Conservation (phyloP, 106 monocot species). For the Dioscorea zingiberensis region DNA sequence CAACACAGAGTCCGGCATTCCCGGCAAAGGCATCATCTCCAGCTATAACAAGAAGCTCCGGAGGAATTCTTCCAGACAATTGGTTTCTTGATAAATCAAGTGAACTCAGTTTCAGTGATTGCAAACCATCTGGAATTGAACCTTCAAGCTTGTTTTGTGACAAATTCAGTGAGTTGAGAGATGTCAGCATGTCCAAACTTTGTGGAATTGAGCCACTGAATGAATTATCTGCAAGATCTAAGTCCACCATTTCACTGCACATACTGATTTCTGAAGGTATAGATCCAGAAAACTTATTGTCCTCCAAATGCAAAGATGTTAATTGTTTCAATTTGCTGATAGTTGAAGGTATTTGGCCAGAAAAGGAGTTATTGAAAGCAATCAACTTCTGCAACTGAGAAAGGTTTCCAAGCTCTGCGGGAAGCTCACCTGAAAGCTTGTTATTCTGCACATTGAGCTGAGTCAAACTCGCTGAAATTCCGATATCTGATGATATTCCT, state of each 20-base stretch:
- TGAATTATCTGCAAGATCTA: slow-evolving; percentile 56
- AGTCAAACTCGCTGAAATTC: slow-evolving; percentile 34
- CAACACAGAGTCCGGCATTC: slow-evolving; percentile 48
- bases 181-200: slow-evolving; percentile 29
- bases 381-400: slow-evolving; percentile 46
- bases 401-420: slow-evolving; percentile 48
- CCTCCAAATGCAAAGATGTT: slow-evolving; percentile 56
- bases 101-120: slow-evolving; percentile 57
- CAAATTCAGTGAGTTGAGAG: slow-evolving; percentile 73
- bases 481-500: slow-evolving; percentile 49
- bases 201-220: slow-evolving; percentile 56
- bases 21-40: slow-evolving; percentile 44
- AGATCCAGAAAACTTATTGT: slow-evolving; percentile 45
- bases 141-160: slow-evolving; percentile 56
- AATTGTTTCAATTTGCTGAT: slow-evolving; percentile 43
- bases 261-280: slow-evolving; percentile 46
- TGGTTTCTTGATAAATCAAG: slow-evolving; percentile 55
- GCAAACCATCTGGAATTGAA: slow-evolving; percentile 42
- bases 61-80: slow-evolving; percentile 55
- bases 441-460: slow-evolving; percentile 70
- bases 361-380: slow-evolving; percentile 58
- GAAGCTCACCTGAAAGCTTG: slow-evolving; percentile 52
- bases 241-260: slow-evolving; percentile 49
- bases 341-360: slow-evolving; percentile 52
- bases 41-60: slow-evolving; percentile 46